These are phyloP conservation scores for Geosmithia flava DNA, from an alignment of 2,329 filamentous ascomycete genomes.

Conservation along the genomic window DNA sequence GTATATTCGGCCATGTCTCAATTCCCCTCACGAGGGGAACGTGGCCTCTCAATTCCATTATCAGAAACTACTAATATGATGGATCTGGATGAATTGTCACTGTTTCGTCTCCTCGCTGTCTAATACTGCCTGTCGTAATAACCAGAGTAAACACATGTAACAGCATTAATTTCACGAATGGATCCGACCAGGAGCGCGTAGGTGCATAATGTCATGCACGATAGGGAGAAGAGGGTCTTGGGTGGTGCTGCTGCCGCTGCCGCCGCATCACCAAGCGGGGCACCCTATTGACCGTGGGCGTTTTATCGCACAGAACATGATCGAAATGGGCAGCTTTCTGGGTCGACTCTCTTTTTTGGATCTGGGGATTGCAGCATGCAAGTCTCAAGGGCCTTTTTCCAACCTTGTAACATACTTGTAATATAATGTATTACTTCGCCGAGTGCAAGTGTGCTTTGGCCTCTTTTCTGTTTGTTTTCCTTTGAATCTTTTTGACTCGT, in stretches of 20 bases:
- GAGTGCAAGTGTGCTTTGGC: background rate
- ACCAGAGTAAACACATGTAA: background rate
- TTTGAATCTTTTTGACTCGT: no score
- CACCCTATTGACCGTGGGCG: background rate
- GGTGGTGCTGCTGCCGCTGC: background rate
- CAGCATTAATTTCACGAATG: background rate
- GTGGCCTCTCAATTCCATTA: background rate
- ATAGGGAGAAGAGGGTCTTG: background rate
- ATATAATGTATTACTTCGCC: background rate
- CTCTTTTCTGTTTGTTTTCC: background rate
- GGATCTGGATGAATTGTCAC: no score
- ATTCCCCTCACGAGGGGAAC: background rate
- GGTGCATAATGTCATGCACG: background rate
- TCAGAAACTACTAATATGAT: no score
- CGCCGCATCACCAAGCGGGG: background rate
- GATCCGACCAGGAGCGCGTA: background rate
- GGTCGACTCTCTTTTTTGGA: background rate
- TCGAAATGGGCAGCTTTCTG: background rate
- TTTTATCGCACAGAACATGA: background rate
- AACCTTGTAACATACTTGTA: background rate
- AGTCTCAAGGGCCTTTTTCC: background rate
- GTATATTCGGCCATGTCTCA: background rate
- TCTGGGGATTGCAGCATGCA: background rate
- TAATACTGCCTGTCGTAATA: background rate
- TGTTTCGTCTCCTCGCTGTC: no score